phyloP scores from a whole-genome alignment of 345 rosid species.

The Citrus hindsii region DNA sequence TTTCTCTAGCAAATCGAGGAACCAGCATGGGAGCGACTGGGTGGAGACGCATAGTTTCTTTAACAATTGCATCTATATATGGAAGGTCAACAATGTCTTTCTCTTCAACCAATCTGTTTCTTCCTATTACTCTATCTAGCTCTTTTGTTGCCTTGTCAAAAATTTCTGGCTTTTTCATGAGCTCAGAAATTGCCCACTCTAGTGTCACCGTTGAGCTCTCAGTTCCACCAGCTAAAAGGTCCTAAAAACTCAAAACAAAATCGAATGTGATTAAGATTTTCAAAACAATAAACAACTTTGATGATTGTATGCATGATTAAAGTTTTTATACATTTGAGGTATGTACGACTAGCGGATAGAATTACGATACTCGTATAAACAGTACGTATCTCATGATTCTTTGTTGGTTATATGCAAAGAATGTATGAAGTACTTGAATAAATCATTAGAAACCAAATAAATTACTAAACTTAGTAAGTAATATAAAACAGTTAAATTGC shows the following conservation, averaged over 20 bases:
- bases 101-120: conserved; percentile 52
- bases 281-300: not conserved
- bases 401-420: too few species aligned
- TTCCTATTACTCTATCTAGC: conserved; percentile 51
- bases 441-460: too few species aligned
- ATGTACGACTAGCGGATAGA: too few species aligned
- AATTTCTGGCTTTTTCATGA: conserved; percentile 42
- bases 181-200: conserved; percentile 62
- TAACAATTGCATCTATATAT: conserved; percentile 37
- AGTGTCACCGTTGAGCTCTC: conserved; percentile 61
- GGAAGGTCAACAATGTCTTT: conserved; percentile 46
- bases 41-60: conserved; percentile 62
- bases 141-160: conserved; percentile 54
- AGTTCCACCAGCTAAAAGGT: conserved; percentile 58
- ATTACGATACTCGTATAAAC: too few species aligned
- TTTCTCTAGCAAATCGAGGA: conserved; percentile 39
- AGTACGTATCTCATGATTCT: too few species aligned
- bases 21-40: conserved; percentile 59
- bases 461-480: too few species aligned
- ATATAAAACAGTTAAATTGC: too few species aligned
- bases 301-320: not conserved
- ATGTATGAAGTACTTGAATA: too few species aligned
- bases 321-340: too few species aligned
- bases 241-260: conserved; percentile 24
- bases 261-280: too few species aligned